These are phyloP conservation scores for Microsporum audouinii DNA, from an alignment of 2,329 filamentous ascomycete species.

Conservation along the genomic window DNA sequence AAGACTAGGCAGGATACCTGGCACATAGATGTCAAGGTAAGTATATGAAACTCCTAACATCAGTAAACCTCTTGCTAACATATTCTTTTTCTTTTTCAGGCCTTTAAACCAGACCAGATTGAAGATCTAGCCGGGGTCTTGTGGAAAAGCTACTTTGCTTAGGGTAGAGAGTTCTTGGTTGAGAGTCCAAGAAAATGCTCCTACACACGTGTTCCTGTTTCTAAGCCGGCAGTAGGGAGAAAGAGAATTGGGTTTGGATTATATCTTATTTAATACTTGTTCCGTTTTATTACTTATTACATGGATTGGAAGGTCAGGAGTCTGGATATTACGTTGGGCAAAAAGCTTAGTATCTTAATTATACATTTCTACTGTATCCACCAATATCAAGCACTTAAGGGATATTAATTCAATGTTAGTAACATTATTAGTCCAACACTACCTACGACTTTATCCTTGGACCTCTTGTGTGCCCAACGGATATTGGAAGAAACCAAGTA, in stretches of 20 bases:
- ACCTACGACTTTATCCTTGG: too few relatives aligned
- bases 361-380: too few relatives aligned
- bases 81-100: conserved; percentile 43
- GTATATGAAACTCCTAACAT: conserved; percentile 20
- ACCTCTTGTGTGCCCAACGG: too few relatives aligned
- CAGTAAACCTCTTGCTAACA: conserved; percentile 1
- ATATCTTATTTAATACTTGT: neutral
- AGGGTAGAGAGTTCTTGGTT: conserved; percentile 17
- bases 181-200: neutral
- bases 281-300: neutral
- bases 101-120: conserved; percentile 80
- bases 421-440: too few relatives aligned
- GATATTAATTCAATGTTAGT: too few relatives aligned
- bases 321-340: neutral
- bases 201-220: neutral
- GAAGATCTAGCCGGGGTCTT: conserved; percentile 92
- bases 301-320: neutral
- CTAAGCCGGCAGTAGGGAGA: neutral
- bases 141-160: conserved; percentile 99
- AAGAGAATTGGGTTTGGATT: too few relatives aligned
- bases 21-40: conserved; percentile 93
- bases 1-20: conserved; percentile 99
- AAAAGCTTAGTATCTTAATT: neutral
- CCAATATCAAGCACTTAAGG: too few relatives aligned
- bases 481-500: too few relatives aligned